phyloP scores from a whole-genome alignment of 345 rosid genomes.

The Geranium rotundifolium region DNA sequence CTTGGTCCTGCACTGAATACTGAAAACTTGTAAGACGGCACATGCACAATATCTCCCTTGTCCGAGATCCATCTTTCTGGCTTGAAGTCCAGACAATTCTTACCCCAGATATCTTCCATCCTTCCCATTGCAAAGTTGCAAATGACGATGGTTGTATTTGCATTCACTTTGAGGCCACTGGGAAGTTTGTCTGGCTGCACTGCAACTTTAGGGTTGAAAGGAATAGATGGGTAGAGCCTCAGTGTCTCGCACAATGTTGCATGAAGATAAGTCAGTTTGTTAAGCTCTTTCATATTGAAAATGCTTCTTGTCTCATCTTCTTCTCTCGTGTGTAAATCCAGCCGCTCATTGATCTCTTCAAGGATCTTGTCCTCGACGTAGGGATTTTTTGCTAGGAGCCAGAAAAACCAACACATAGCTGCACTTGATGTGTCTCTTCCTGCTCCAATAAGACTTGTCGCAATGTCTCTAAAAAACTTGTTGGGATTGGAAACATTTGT shows the following conservation, averaged over 20 bases:
- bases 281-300: constrained; percentile 2
- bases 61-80: constrained; percentile 85
- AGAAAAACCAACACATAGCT: constrained; percentile 35
- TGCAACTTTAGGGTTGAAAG: constrained; percentile 78
- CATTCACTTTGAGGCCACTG: constrained; percentile 82
- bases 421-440: constrained; percentile 36
- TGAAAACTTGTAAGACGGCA: constrained; percentile 57
- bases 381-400: constrained; percentile 24
- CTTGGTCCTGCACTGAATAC: constrained; percentile 95
- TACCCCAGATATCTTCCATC: constrained; percentile 82
- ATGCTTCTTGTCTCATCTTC: background rate
- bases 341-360: constrained; percentile 23
- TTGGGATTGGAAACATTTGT: background rate
- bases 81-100: constrained; percentile 67
- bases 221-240: constrained; percentile 85
- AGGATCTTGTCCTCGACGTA: constrained; percentile 23
- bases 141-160: constrained; percentile 66
- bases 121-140: constrained; percentile 87
- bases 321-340: constrained; percentile 2
- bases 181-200: constrained; percentile 70
- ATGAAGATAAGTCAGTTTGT: constrained; percentile 17
- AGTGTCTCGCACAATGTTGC: constrained; percentile 49
- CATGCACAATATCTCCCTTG: constrained; percentile 41
- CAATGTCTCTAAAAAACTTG: constrained; percentile 33
- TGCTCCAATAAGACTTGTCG: constrained; percentile 36